Evolutionary conservation across 2,329 filamentous ascomycete genomes (phyloP).

Genomic region (Amauroascus verrucosus): DNA sequence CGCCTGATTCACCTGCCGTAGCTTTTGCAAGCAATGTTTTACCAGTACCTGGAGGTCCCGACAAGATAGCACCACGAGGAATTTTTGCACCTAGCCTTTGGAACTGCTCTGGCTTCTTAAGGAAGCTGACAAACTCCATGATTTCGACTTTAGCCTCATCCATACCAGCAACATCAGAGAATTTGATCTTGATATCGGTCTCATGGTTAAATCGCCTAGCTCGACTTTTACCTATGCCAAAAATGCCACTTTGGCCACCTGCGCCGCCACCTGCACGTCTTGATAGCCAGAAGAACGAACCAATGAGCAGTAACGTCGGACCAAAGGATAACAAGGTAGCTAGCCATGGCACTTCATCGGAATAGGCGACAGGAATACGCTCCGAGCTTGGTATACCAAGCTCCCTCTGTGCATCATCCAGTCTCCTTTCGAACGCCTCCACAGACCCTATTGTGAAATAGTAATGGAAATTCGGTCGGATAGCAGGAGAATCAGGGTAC

Average conservation of each 20-base stretch:
- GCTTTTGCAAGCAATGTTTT: conserved; percentile 96
- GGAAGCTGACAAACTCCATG: conserved; percentile 97
- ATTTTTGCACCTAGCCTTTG: conserved; percentile 95
- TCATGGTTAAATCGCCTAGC: conserved; percentile 98
- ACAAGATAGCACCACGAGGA: conserved; percentile 88
- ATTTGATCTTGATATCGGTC: conserved; percentile 92
- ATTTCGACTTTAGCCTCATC: conserved; percentile 97
- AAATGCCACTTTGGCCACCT: conserved; percentile 64
- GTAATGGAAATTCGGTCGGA: conserved; percentile 64
- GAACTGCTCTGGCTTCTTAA: conserved; percentile 87
- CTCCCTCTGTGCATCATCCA: conserved; percentile 81
- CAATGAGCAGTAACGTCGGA: conserved; percentile 77
- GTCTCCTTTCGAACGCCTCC: conserved; percentile 78
- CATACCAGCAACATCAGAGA: conserved; percentile 91
- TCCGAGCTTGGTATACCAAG: conserved; percentile 77
- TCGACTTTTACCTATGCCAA: conserved; percentile 89
- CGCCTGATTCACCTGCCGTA: conserved; percentile 89
- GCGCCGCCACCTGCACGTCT: conserved; percentile 61
- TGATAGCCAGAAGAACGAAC: conserved; percentile 68
- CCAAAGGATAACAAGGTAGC: conserved; percentile 69
- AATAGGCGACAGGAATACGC: conserved; percentile 85
- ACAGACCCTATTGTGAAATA: conserved; percentile 94
- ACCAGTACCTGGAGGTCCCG: conserved; percentile 95
- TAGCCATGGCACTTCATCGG: conserved; percentile 62
- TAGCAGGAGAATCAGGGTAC: conserved; percentile 65